Evolutionary conservation across 306 rosid genomes (phyloP).

Genomic region (Rosa multiflora): DNA sequence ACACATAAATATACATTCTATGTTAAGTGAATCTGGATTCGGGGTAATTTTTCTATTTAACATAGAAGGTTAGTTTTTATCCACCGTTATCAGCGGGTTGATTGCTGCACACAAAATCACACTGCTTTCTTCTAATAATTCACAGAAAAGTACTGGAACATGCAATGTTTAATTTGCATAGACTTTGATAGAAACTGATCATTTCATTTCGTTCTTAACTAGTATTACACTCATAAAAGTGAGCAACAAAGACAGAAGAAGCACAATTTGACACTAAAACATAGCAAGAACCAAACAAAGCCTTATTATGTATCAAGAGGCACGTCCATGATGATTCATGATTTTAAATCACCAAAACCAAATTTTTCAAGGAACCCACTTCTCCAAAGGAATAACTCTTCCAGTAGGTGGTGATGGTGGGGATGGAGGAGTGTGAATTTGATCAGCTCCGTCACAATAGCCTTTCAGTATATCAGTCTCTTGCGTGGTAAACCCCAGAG

Average conservation of each 20-base stretch:
- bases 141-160: neutral
- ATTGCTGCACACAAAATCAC: neutral
- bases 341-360: neutral
- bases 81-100: neutral
- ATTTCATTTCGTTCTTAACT: neutral
- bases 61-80: neutral
- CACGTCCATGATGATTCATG: neutral
- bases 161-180: neutral
- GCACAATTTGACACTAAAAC: neutral
- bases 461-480: conserved; percentile 56
- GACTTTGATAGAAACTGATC: neutral
- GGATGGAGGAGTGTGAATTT: conserved; percentile 9
- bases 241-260: neutral
- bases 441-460: conserved; percentile 43
- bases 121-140: neutral
- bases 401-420: conserved; percentile 14
- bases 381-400: conserved; percentile 2
- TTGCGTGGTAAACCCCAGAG: conserved; percentile 56
- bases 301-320: neutral
- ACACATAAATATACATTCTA: neutral
- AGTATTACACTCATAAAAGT: neutral
- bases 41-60: neutral
- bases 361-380: conserved; percentile 4
- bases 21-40: neutral
- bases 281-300: neutral